Evolutionary conservation across 495 filamentous ascomycete species (phyloP), one percentile per base, ranked within the genome.

Genomic region (Talaromyces nanjingensis): DNA sequence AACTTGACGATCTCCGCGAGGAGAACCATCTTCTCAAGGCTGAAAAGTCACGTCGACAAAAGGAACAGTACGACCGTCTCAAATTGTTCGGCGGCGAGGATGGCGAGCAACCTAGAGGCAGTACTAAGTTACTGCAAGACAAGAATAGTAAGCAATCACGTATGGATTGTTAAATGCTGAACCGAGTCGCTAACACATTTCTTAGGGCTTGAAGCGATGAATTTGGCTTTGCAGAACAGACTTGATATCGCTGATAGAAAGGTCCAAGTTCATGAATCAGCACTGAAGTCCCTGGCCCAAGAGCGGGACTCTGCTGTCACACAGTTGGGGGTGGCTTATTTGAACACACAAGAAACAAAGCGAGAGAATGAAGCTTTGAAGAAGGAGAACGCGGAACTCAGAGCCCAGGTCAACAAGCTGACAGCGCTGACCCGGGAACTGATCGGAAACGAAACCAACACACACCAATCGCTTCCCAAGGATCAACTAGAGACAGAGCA

Each of bases 251-350:
- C 84, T 22, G 81, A 86, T 59, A 81, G 86, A 37, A 86, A 87
- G 68, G 65, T 79, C 6, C 77, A 86, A 57, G 78, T 86, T 7
- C 73, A 84, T n/a, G 86, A 89, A 59, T 81, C 84, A 18, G 76
- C 81, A 6, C 71, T 86, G 47, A 84, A 83, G 63, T 84, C 83
- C 31, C 70, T 89, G 45, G 84, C 81, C 53, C 78, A 82, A 42
- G 89, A 91, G 62, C 79, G 87, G 45, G 86, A 90, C 66, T 83
- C 84, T 60, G 81, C 87, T 6, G 79, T 89, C 29, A 82, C 82
- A 33, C 87, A 90, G 53, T 73, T 90, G 12, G 85, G 80, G 3
- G 79, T 85, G 22, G 86, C 88, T 12, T 87, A 85, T 60, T 77
- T 83, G n/a, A 83, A 83, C 55, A 77, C 79, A 0, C 86, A 89